phyloP scores from a whole-genome alignment of 805 yeast species.

The Yamadazyma akitaensis region DNA sequence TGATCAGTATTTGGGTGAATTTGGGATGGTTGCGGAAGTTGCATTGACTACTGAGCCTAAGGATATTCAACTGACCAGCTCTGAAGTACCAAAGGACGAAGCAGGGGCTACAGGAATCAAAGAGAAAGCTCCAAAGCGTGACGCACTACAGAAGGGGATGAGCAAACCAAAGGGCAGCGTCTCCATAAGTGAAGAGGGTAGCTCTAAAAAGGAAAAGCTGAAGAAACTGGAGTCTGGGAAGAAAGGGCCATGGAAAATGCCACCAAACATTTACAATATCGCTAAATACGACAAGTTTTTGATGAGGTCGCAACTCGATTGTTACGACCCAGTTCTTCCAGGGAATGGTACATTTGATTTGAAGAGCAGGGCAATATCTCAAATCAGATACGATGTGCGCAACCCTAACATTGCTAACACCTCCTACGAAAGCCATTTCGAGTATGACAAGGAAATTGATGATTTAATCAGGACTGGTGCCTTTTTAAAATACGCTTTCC shows the following conservation, averaged over 20 bases:
- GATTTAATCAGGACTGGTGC: conserved; percentile 73
- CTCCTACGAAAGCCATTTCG: conserved; percentile 3
- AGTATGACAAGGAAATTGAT: conserved; percentile 45
- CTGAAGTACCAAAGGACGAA: too few species aligned
- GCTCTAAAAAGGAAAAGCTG: conserved; percentile 1
- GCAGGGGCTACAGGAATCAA: too few species aligned
- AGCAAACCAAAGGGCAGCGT: background rate
- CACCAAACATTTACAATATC: conserved; percentile 59
- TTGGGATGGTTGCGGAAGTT: conserved; percentile 80
- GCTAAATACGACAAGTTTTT: conserved; percentile 65
- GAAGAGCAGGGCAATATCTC: conserved; percentile 87
- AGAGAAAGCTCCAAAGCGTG: conserved; percentile 25
- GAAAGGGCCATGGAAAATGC: conserved; percentile 17
- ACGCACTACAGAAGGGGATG: background rate
- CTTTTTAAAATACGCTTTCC: conserved; percentile 79
- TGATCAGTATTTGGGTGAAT: conserved; percentile 63
- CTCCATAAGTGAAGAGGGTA: too few species aligned
- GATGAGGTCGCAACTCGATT: conserved; percentile 89
- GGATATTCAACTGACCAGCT: too few species aligned
- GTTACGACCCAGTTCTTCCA: conserved; percentile 71
- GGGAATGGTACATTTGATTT: conserved; percentile 91
- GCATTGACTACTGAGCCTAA: conserved; percentile 23
- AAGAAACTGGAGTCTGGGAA: background rate
- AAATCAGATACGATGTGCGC: conserved; percentile 74
- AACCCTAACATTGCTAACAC: conserved; percentile 48